A percentile compares a stretch with the other conserved stretches of the same genome.
phyloP scores from a whole-genome alignment of 2,329 filamentous ascomycete genomes.

The Tothia fuscella region DNA sequence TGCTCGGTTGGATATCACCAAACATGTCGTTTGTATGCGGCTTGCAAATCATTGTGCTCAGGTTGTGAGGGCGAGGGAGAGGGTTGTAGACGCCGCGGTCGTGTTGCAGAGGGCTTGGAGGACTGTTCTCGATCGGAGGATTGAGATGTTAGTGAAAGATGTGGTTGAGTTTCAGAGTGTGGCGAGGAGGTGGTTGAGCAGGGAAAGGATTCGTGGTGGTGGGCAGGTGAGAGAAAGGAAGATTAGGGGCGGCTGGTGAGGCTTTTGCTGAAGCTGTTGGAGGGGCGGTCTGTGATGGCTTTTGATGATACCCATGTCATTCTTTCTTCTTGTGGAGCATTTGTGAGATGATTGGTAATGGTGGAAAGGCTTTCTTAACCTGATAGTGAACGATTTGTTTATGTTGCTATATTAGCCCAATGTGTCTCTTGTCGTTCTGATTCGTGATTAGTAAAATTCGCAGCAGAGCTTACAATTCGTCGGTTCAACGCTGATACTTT shows the following conservation, averaged over 20 bases:
- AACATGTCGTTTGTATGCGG: constrained; percentile 27
- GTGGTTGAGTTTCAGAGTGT: constrained; percentile 31
- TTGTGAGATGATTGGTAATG: too few relatives aligned
- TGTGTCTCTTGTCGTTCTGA: too few relatives aligned
- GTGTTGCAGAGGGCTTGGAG: constrained; percentile 34
- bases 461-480: too few relatives aligned
- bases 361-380: too few relatives aligned
- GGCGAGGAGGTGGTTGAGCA: constrained; percentile 28
- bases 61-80: constrained; percentile 33
- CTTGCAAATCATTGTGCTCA: constrained; percentile 35
- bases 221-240: constrained; percentile 24
- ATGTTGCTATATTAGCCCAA: too few relatives aligned
- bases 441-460: too few relatives aligned
- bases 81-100: constrained; percentile 29
- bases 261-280: too few relatives aligned
- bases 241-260: constrained; percentile 25
- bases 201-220: constrained; percentile 13
- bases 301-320: too few relatives aligned
- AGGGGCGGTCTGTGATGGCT: too few relatives aligned
- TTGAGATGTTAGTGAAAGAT: constrained; percentile 24
- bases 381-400: too few relatives aligned
- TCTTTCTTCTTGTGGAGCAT: too few relatives aligned
- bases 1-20: constrained; percentile 19
- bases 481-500: too few relatives aligned
- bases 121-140: constrained; percentile 24